Percentiles rank a stretch among this genome's conserved stretches.
phyloP scores from a whole-genome alignment of 441 rosid genomes.

The Populus hybrid region DNA sequence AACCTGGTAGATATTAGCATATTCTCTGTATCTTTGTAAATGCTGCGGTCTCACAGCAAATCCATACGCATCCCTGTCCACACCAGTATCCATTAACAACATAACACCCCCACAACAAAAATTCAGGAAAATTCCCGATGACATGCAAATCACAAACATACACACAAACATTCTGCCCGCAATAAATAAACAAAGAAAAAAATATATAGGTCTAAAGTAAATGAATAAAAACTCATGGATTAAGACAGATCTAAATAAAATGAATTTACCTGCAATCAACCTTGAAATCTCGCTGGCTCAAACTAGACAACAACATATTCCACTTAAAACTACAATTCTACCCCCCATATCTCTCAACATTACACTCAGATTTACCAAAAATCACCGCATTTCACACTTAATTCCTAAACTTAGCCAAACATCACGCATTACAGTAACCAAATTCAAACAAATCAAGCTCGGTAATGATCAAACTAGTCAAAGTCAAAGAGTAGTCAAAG shows the following conservation, averaged over 20 bases:
- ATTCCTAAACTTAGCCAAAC: conserved; percentile 12
- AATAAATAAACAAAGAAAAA: neutral
- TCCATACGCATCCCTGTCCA: conserved; percentile 95
- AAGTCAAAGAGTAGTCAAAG: neutral
- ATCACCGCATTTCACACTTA: conserved; percentile 10
- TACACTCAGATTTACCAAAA: conserved; percentile 2
- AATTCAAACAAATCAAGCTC: conserved; percentile 7
- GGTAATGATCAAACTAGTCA: neutral
- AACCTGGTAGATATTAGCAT: conserved; percentile 97
- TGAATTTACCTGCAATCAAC: conserved; percentile 25
- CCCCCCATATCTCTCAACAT: conserved; percentile 17
- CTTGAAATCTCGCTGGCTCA: conserved; percentile 26
- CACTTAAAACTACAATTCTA: conserved; percentile 17
- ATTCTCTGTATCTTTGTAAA: too few species aligned
- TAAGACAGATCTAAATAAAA: neutral
- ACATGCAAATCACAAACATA: neutral
- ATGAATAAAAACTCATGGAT: neutral
- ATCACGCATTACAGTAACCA: neutral
- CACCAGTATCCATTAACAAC: conserved; percentile 18
- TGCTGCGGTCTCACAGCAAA: conserved; percentile 93
- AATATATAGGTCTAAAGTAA: neutral
- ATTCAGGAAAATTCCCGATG: conserved; percentile 3
- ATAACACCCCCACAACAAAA: neutral
- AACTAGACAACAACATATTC: conserved; percentile 23
- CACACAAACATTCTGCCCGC: neutral